phyloP scores from a whole-genome alignment of 2,329 filamentous ascomycete species.

The Verticillium zaregamsianum region DNA sequence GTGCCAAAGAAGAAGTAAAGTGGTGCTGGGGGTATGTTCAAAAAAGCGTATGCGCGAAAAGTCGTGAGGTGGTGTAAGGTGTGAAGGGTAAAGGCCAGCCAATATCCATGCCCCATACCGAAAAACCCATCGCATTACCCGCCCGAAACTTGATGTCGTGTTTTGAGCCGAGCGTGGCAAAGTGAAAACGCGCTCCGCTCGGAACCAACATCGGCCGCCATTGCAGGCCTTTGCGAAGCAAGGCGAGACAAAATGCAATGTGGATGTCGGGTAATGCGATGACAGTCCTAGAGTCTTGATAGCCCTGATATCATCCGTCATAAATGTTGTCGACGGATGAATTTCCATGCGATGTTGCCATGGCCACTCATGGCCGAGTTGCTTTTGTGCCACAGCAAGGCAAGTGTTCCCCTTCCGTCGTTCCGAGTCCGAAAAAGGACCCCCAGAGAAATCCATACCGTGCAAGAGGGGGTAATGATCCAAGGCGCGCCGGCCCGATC shows the following conservation, averaged over 20 bases:
- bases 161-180: not conserved
- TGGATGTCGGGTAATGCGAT: not conserved
- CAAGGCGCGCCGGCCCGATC: slow-evolving; percentile 26
- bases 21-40: not conserved
- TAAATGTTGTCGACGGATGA: not conserved
- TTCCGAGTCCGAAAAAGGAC: not conserved
- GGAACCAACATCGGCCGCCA: not conserved
- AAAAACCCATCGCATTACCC: not conserved
- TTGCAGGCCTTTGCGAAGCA: not conserved
- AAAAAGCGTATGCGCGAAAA: not conserved
- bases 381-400: not conserved
- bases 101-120: not conserved
- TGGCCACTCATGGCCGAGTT: not conserved
- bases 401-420: not conserved
- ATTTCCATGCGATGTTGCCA: not conserved
- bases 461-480: slow-evolving; percentile 21
- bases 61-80: not conserved
- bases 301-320: not conserved
- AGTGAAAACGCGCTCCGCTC: not conserved
- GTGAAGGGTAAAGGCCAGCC: not conserved
- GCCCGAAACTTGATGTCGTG: not conserved
- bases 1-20: slow-evolving; percentile 9
- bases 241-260: not conserved
- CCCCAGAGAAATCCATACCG: slow-evolving; percentile 22
- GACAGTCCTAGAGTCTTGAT: not conserved